phyloP scores from a whole-genome alignment of 345 rosid genomes.

The Populus davidiana region DNA sequence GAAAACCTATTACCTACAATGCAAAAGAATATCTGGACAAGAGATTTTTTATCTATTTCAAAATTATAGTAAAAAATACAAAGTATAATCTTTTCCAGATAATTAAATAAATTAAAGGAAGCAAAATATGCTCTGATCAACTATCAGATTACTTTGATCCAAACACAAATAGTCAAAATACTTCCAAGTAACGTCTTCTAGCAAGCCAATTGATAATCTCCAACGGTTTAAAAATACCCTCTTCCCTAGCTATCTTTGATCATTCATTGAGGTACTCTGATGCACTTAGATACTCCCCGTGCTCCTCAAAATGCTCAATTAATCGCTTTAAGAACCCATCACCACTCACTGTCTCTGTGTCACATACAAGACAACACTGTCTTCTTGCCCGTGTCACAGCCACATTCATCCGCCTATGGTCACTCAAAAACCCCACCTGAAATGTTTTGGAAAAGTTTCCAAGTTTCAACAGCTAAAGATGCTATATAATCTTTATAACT shows the following conservation, averaged over 20 bases:
- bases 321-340: conserved; percentile 72
- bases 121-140: not conserved
- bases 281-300: conserved; percentile 87
- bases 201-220: not conserved
- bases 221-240: not conserved
- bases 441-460: conserved; percentile 1
- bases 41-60: not conserved
- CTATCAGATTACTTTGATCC: conserved; percentile 1
- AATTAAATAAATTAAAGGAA: not conserved
- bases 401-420: conserved; percentile 85
- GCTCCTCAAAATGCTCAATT: conserved; percentile 82
- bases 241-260: conserved; percentile 1
- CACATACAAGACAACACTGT: conserved; percentile 87
- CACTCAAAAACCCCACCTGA: conserved; percentile 85
- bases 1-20: not conserved
- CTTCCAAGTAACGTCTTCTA: not conserved
- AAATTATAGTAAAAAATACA: not conserved
- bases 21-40: conserved; percentile 2
- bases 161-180: not conserved
- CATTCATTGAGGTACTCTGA: conserved; percentile 62
- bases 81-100: not conserved
- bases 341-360: conserved; percentile 76
- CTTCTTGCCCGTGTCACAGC: conserved; percentile 94
- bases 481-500: not conserved
- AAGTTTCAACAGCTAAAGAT: conserved; percentile 8